These are phyloP conservation scores for Bisporella sp. DNA, from an alignment of 2,329 filamentous ascomycete species.

Conservation along the genomic window DNA sequence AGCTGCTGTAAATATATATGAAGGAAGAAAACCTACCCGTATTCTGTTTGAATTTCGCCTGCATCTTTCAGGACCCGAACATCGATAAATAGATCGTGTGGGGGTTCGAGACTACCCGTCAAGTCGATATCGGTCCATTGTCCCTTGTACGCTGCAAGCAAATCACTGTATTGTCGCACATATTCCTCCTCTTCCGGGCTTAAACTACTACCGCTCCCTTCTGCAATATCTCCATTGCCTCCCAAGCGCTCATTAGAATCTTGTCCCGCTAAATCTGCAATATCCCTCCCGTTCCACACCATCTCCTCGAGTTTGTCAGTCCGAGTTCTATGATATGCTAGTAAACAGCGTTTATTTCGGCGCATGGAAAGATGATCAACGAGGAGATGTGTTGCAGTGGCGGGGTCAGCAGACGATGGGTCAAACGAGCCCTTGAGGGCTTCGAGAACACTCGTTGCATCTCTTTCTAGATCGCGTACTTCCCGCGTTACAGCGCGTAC, in stretches of 20 bases:
- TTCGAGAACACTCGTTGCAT: slow-evolving; percentile 71
- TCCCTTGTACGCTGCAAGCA: slow-evolving; percentile 93
- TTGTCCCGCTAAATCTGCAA: slow-evolving; percentile 57
- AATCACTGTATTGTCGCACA: slow-evolving; percentile 81
- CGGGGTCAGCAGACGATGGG: slow-evolving; percentile 68
- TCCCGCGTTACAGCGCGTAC: slow-evolving; percentile 84
- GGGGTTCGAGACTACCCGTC: slow-evolving; percentile 87
- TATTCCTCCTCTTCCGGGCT: slow-evolving; percentile 97
- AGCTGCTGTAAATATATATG: slow-evolving; percentile 2
- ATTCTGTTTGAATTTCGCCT: slow-evolving; percentile 98
- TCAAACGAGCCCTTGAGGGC: slow-evolving; percentile 83
- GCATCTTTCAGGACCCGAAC: slow-evolving; percentile 94
- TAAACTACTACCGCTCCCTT: slow-evolving; percentile 62
- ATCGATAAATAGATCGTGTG: slow-evolving; percentile 94
- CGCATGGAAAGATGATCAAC: slow-evolving; percentile 95
- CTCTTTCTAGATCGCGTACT: slow-evolving; percentile 86
- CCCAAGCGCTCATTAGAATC: slow-evolving; percentile 26
- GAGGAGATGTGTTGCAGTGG: slow-evolving; percentile 78
- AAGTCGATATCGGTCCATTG: slow-evolving; percentile 98
- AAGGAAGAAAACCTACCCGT: slow-evolving; percentile 59
- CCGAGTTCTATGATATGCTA: slow-evolving; percentile 88
- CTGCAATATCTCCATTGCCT: slow-evolving; percentile 28
- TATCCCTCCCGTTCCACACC: slow-evolving; percentile 84
- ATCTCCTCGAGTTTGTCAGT: slow-evolving; percentile 89
- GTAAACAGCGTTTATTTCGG: slow-evolving; percentile 88